Evolutionary conservation across 768 basidiomycete species (phyloP), one percentile per base, ranked within the genome.

Genomic region (Crucibulum laeve): DNA sequence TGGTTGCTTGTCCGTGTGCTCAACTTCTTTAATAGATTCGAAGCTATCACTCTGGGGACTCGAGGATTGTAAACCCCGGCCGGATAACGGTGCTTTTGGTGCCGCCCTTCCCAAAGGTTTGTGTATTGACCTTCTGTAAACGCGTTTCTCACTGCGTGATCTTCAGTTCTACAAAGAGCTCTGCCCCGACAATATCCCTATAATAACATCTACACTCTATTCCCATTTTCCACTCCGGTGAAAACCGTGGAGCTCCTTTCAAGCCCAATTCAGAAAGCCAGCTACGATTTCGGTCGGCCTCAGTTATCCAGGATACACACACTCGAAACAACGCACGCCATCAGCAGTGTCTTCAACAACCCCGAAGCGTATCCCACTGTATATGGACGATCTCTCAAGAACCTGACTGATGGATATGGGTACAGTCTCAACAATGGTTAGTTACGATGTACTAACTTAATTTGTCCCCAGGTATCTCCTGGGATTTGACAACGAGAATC

Each of bases 181-280:
- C 40, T 61, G 19, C 51, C 60, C 19, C 47, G 40, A 3, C 32
- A 51, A 18, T 61, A 53, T 23, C 41, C 50, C 0, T 55, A 53
- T 42, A 46, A 58, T 43, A 61, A 49, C 40, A 35, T 52, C 11
- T 58, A 56, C 41, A 44, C 44, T 18, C 51, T 59, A 32, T 61
- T 59, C 28, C 56, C 58, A 5, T 48, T 59, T 33, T 44, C 37
- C 3, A 44, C 40, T 21, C 55, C 56, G 5, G 13, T 3, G 17
- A 22, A 8, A 10, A 22, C 38, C 8, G 11, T 8, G 22, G 22
- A 40, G 38, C 10, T 7, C 23, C 33, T 30, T 22, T 8, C 4
- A 26, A 6, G 17, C 43, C 19, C n/a, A 17, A 14, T n/a, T 8
- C 8, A 30, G n/a, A 30, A 8, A 30, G 28, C 8, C 28, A 8